Base-by-base conservation (phyloP, 768 basidiomycete species). In the Suillus lakei region DNA sequence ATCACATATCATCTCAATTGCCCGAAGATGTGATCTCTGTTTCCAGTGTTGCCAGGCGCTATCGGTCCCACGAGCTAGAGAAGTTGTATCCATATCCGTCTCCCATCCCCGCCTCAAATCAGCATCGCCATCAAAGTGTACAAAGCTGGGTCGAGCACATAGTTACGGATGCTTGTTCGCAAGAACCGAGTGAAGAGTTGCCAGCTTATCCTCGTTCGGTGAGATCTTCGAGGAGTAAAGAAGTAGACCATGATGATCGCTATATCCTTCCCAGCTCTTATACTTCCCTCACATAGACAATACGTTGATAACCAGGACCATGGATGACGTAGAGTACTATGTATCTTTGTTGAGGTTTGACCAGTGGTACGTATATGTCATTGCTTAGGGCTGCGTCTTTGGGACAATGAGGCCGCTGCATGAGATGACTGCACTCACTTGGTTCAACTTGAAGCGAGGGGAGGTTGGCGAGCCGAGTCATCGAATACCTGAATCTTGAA, bases 181-280 rank as follows among this genome's bases (percentile, higher is more conserved):
- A 13, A 39, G 30, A n/a, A n/a, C 32, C 56, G 15, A 63, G 56
- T 59, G 62, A 61, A 39, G 50, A 60, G 26, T 21, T 61, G 23
- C 62, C 56, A 13, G 53, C 62, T 60, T 63, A 63, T 56, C 62
- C 56, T 56, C 36, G 16, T 39, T 63, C 62, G 26, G 36, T 9
- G 8, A 21, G 41, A n/a, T 60, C 26, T 8, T 30, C 26, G 13
- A 10, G 13, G 30, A 23, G 26, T 3, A 34, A 4, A 23, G 26
- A 34, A 18, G 36, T 3, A 21, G 32, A 62, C 26, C 60, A 21
- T 38, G 53, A 34, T 60, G 21, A n/a, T 54, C 30, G 13, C 26
- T 16, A 58, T 21, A 26, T 58, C 13, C 15, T 41, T 30, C 18
- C 36, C 9, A 41, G 26, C 26, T 60, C 62, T 54, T 18, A 26